Evolutionary conservation across 2,329 filamentous ascomycete species (phyloP).

Genomic region (Colletotrichum viniferum): DNA sequence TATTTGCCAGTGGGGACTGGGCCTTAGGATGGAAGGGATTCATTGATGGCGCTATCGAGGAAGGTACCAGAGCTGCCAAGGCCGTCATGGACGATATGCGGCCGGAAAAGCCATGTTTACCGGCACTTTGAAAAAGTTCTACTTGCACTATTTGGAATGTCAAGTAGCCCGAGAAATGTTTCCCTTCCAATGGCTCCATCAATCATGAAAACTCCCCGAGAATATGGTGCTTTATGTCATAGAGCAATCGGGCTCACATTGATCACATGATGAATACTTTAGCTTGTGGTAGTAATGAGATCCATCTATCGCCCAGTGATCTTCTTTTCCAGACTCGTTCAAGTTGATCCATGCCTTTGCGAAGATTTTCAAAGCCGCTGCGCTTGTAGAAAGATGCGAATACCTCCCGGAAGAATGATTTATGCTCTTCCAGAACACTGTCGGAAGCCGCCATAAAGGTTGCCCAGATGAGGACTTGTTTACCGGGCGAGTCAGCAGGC

Average conservation of each 20-base stretch:
- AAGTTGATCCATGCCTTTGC: slow-evolving; percentile 26
- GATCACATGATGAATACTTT: slow-evolving; percentile 28
- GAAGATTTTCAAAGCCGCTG: slow-evolving; percentile 28
- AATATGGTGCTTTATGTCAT: not conserved
- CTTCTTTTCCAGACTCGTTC: slow-evolving; percentile 26
- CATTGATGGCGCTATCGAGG: slow-evolving; percentile 33
- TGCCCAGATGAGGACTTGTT: slow-evolving; percentile 30
- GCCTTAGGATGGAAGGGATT: slow-evolving; percentile 29
- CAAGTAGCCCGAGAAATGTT: not conserved
- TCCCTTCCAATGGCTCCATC: not conserved
- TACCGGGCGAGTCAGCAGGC: slow-evolving; percentile 20
- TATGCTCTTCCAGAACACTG: slow-evolving; percentile 28
- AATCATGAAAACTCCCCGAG: not conserved
- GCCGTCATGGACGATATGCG: not conserved
- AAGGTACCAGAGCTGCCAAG: slow-evolving; percentile 2
- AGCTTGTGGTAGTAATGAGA: slow-evolving; percentile 25
- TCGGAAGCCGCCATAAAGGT: slow-evolving; percentile 30
- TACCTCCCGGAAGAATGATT: slow-evolving; percentile 24
- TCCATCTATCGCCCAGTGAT: slow-evolving; percentile 26
- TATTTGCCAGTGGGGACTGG: slow-evolving; percentile 31
- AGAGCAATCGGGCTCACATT: not conserved
- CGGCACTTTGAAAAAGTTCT: not conserved
- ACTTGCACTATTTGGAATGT: not conserved
- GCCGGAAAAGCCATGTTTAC: not conserved
- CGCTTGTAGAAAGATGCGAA: slow-evolving; percentile 23